phyloP scores from a whole-genome alignment of 2,329 filamentous ascomycete species.

The Fusarium lyarnte region DNA sequence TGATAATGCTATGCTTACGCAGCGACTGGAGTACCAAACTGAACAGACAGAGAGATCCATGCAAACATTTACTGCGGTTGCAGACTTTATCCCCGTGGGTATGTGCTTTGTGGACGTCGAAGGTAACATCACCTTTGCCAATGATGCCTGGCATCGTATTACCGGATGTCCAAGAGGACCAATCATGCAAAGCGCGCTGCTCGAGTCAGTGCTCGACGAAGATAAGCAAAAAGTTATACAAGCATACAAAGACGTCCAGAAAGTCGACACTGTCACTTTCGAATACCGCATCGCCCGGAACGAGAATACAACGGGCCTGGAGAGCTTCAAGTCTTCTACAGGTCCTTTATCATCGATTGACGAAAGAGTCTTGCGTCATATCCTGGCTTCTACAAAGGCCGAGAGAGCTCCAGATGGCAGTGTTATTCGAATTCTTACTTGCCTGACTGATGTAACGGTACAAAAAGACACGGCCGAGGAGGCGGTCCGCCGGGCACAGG shows the following conservation, averaged over 20 bases:
- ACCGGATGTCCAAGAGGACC: slow-evolving; percentile 55
- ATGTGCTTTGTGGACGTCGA: slow-evolving; percentile 75
- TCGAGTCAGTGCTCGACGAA: slow-evolving; percentile 58
- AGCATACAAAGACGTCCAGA: slow-evolving; percentile 55
- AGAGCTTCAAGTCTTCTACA: slow-evolving; percentile 32
- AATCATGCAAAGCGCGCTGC: slow-evolving; percentile 49
- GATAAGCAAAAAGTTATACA: slow-evolving; percentile 54
- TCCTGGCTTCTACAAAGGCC: slow-evolving; percentile 59
- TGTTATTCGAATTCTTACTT: slow-evolving; percentile 58
- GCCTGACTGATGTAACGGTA: slow-evolving; percentile 61
- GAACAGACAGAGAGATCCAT: slow-evolving; percentile 63
- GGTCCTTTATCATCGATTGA: slow-evolving; percentile 35
- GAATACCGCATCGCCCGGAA: slow-evolving; percentile 54
- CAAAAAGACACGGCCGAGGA: slow-evolving; percentile 61
- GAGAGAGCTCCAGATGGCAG: slow-evolving; percentile 56
- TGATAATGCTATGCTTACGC: slow-evolving; percentile 72
- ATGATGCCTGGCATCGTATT: slow-evolving; percentile 70
- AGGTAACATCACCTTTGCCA: slow-evolving; percentile 75
- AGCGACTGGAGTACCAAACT: slow-evolving; percentile 68
- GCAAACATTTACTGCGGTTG: slow-evolving; percentile 74
- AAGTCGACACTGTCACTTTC: slow-evolving; percentile 53
- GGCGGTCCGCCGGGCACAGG: slow-evolving; percentile 59
- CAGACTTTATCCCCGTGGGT: slow-evolving; percentile 78
- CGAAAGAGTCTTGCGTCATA: slow-evolving; percentile 52
- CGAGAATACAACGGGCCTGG: background rate